These are phyloP conservation scores for Plasmodium sp. DNA, from an alignment of 169 alveolate species.

Conservation along the genomic window DNA sequence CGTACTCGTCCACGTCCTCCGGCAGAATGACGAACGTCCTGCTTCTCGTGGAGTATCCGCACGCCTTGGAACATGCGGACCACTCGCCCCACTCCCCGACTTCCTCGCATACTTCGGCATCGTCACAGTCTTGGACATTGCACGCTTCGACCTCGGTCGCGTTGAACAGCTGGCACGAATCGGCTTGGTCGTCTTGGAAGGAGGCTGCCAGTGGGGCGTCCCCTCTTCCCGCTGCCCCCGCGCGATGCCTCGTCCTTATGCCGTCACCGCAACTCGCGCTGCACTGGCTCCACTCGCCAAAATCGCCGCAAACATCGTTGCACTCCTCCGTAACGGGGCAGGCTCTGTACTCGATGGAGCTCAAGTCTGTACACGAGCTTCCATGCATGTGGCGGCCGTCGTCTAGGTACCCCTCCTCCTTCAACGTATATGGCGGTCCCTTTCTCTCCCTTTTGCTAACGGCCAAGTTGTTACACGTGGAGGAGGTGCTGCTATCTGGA, in stretches of 20 bases:
- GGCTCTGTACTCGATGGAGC: slow-evolving; percentile 45
- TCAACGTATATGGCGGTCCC: slow-evolving; percentile 44
- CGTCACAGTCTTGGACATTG: slow-evolving; percentile 51
- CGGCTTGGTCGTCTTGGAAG: not conserved
- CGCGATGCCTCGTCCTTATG: slow-evolving; percentile 28
- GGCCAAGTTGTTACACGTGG: not conserved
- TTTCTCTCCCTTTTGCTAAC: slow-evolving; percentile 64
- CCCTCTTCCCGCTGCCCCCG: not conserved
- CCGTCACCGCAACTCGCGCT: slow-evolving; percentile 62
- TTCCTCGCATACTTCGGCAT: slow-evolving; percentile 44
- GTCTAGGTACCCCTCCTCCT: slow-evolving; percentile 19
- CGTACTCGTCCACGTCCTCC: slow-evolving; percentile 11
- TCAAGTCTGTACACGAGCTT: slow-evolving; percentile 42
- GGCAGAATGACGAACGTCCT: slow-evolving; percentile 40
- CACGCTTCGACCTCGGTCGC: slow-evolving; percentile 60
- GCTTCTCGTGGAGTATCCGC: slow-evolving; percentile 65
- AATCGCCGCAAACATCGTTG: slow-evolving; percentile 60
- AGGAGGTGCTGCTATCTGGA: not conserved
- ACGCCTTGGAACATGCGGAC: slow-evolving; percentile 59
- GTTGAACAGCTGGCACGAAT: slow-evolving; percentile 14
- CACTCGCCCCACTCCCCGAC: slow-evolving; percentile 68
- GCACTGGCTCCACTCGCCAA: slow-evolving; percentile 72
- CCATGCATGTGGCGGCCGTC: not conserved
- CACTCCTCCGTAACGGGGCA: slow-evolving; percentile 43
- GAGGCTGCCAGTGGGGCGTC: not conserved